Conservation (phyloP, 768 basidiomycete genomes). For the Lactarius akahatsu region DNA sequence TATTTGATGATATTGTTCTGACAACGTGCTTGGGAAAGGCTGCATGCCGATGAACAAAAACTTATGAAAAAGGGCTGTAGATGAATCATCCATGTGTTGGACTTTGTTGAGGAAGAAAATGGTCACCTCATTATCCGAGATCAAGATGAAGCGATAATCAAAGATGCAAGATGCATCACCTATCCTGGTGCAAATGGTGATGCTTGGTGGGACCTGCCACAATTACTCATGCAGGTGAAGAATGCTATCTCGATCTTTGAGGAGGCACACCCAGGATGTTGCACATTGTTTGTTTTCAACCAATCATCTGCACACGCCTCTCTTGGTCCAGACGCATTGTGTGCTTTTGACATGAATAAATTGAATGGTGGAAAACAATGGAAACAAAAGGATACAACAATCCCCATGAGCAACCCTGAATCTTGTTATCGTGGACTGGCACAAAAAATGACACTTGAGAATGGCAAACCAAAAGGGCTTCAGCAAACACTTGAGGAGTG, state of each 20-base stretch:
- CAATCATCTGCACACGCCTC: slow-evolving; percentile 2
- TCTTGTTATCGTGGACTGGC: not conserved
- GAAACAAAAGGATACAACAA: not conserved
- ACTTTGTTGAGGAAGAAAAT: not conserved
- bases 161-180: not conserved
- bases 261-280: not conserved
- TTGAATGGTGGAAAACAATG: not conserved
- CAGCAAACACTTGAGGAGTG: not conserved
- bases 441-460: not conserved
- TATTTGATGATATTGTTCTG: too few relatives aligned
- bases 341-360: slow-evolving; percentile 6
- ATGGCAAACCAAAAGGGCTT: not conserved
- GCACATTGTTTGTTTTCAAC: not conserved
- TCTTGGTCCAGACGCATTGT: not conserved
- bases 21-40: too few relatives aligned
- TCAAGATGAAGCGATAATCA: not conserved
- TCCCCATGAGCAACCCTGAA: not conserved
- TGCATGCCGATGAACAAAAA: not conserved
- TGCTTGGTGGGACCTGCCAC: not conserved
- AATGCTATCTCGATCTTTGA: not conserved
- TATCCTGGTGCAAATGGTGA: not conserved
- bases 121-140: not conserved
- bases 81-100: not conserved
- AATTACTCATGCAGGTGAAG: not conserved
- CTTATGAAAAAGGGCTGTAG: not conserved